phyloP scores from a whole-genome alignment of 2,329 filamentous ascomycete genomes.

The Aspergillus fijiensis region DNA sequence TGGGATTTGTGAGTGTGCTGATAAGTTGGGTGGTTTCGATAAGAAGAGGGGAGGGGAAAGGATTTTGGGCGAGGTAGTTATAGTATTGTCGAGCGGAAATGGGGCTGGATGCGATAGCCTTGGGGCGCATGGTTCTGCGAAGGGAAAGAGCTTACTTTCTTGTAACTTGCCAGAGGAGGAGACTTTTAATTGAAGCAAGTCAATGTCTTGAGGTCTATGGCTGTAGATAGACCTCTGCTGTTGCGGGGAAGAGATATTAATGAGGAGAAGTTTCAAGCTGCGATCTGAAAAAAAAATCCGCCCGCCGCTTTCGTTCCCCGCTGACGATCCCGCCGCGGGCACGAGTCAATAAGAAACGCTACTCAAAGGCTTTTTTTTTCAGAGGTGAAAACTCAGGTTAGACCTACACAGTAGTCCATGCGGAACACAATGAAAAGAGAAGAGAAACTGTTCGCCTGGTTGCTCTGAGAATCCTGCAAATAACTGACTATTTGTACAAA shows the following conservation, averaged over 20 bases:
- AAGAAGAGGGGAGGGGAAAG: not conserved
- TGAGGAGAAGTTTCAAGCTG: constrained; percentile 1
- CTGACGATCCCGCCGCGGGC: constrained; percentile 5
- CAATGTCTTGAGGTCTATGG: too few species aligned
- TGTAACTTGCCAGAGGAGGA: not conserved
- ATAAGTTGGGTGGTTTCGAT: not conserved
- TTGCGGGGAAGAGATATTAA: not conserved
- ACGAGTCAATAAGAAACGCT: not conserved
- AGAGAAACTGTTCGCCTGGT: constrained; percentile 34
- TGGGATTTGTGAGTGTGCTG: not conserved
- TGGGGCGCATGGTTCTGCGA: not conserved
- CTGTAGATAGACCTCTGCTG: not conserved
- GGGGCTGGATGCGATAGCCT: too few species aligned
- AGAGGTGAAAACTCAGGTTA: too few species aligned
- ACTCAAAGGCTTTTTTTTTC: not conserved
- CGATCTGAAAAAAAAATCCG: constrained; percentile 28
- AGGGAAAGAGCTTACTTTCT: not conserved
- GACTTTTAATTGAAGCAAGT: not conserved
- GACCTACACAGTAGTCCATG: not conserved
- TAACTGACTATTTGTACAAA: constrained; percentile 39
- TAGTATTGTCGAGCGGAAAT: not conserved
- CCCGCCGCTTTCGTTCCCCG: constrained; percentile 33
- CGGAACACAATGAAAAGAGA: constrained; percentile 23
- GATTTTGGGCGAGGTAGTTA: not conserved
- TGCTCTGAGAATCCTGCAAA: constrained; percentile 30